Evolutionary conservation across 192 early-diverging fungal genomes (phyloP).

Genomic region (Linnemannia elongata): DNA sequence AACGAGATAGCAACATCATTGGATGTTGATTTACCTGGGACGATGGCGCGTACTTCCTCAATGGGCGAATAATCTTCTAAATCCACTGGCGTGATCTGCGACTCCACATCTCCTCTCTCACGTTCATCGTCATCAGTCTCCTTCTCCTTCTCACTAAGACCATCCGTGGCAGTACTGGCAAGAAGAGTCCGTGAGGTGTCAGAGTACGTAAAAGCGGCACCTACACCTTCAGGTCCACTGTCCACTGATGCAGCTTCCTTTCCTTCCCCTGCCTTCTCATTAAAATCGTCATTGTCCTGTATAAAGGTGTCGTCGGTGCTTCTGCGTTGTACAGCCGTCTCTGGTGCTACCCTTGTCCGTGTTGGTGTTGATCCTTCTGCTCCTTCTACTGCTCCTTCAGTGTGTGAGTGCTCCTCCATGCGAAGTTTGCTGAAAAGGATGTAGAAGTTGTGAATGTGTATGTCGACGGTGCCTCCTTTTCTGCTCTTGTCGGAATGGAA

Average conservation of each 20-base stretch:
- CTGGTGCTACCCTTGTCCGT: not conserved
- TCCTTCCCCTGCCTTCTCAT: not conserved
- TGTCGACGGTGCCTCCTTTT: too few relatives aligned
- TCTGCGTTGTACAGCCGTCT: not conserved
- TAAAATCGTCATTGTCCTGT: not conserved
- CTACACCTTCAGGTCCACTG: not conserved
- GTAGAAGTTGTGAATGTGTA: too few relatives aligned
- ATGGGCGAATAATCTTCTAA: constrained; percentile 56
- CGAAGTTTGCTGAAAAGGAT: not conserved
- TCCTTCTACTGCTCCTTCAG: not conserved
- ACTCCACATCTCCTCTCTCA: constrained; percentile 15
- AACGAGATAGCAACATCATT: not conserved
- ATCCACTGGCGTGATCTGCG: constrained; percentile 13
- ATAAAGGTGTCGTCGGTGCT: not conserved
- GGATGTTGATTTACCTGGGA: constrained; percentile 35
- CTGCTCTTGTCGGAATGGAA: too few relatives aligned
- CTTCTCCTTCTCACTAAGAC: not conserved
- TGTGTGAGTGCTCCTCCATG: not conserved
- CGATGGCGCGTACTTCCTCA: constrained; percentile 57
- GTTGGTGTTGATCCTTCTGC: not conserved
- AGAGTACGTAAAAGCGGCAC: not conserved
- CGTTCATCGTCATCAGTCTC: not conserved
- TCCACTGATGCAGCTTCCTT: not conserved
- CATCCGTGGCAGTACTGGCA: not conserved
- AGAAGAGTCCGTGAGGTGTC: not conserved